Conservation (phyloP, 1,284 basidiomycete species). For the Cutaneotrichosporon sp. region DNA sequence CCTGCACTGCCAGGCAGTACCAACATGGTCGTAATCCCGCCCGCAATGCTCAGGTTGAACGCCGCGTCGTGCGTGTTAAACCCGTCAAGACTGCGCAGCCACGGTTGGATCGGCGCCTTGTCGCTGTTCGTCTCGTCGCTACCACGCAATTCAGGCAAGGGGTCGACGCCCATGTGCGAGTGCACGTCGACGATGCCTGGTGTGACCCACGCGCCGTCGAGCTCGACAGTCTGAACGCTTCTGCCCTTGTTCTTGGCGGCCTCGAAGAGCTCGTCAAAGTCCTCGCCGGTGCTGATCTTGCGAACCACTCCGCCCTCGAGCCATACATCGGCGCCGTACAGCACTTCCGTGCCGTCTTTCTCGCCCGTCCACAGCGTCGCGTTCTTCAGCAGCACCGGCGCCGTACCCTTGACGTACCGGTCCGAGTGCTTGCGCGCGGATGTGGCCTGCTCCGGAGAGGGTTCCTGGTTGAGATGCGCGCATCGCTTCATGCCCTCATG, state of each 20-base stretch:
- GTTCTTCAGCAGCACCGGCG: slow-evolving; percentile 69
- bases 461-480: slow-evolving; percentile 32
- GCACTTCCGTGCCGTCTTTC: slow-evolving; percentile 61
- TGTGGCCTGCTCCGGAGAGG: slow-evolving; percentile 53
- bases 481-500: slow-evolving; percentile 46
- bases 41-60: slow-evolving; percentile 55
- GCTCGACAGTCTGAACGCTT: slow-evolving; percentile 46
- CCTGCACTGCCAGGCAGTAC: slow-evolving; percentile 55
- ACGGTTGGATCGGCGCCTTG: slow-evolving; percentile 54
- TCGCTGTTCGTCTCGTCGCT: slow-evolving; percentile 51
- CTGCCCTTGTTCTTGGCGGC: slow-evolving; percentile 16
- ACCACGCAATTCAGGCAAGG: slow-evolving; percentile 62
- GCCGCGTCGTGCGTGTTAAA: slow-evolving; percentile 58
- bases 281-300: slow-evolving; percentile 44
- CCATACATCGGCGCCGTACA: slow-evolving; percentile 56
- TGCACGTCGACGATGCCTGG: slow-evolving; percentile 70
- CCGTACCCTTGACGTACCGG: slow-evolving; percentile 66
- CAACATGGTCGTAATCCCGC: slow-evolving; percentile 58
- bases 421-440: slow-evolving; percentile 63
- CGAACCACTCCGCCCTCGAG: slow-evolving; percentile 56
- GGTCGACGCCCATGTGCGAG: slow-evolving; percentile 70
- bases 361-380: slow-evolving; percentile 77
- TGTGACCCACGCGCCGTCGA: slow-evolving; percentile 56
- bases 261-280: slow-evolving; percentile 24
- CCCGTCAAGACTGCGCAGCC: slow-evolving; percentile 57